phyloP scores from a whole-genome alignment of 805 yeast genomes.

The Danielozyma ontarioensis region DNA sequence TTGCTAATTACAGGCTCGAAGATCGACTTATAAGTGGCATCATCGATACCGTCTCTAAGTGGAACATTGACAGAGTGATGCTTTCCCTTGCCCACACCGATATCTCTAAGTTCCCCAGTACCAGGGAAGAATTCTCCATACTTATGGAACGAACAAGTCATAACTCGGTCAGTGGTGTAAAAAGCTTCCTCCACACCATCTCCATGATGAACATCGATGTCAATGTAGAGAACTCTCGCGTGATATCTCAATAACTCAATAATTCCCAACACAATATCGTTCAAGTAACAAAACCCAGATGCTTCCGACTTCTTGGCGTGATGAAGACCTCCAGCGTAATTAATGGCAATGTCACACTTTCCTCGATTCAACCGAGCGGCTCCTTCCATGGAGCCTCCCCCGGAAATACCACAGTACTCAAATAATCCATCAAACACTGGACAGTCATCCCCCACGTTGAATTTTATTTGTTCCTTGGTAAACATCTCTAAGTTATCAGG shows the following conservation, averaged over 20 bases:
- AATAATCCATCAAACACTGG: slow-evolving; percentile 78
- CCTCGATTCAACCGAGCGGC: slow-evolving; percentile 77
- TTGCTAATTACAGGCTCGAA: slow-evolving; percentile 84
- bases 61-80: slow-evolving; percentile 85
- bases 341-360: slow-evolving; percentile 86
- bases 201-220: slow-evolving; percentile 90
- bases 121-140: slow-evolving; percentile 94
- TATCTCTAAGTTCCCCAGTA: slow-evolving; percentile 81
- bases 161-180: slow-evolving; percentile 85
- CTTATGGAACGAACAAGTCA: slow-evolving; percentile 88
- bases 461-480: slow-evolving; percentile 81
- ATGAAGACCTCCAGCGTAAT: slow-evolving; percentile 91
- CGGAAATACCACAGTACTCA: slow-evolving; percentile 72
- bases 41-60: slow-evolving; percentile 89
- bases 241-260: slow-evolving; percentile 73
- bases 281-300: slow-evolving; percentile 85
- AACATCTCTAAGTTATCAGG: slow-evolving; percentile 89
- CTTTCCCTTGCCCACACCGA: slow-evolving; percentile 81
- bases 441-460: slow-evolving; percentile 93
- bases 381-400: slow-evolving; percentile 90
- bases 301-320: slow-evolving; percentile 91
- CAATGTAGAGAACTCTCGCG: slow-evolving; percentile 82
- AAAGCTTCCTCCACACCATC: slow-evolving; percentile 96
- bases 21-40: slow-evolving; percentile 74
- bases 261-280: slow-evolving; percentile 84